Evolutionary conservation across 164 flowering plant genomes (phyloP), one percentile per base, ranked within the genome.

Genomic region (Umbilicus rupestris): DNA sequence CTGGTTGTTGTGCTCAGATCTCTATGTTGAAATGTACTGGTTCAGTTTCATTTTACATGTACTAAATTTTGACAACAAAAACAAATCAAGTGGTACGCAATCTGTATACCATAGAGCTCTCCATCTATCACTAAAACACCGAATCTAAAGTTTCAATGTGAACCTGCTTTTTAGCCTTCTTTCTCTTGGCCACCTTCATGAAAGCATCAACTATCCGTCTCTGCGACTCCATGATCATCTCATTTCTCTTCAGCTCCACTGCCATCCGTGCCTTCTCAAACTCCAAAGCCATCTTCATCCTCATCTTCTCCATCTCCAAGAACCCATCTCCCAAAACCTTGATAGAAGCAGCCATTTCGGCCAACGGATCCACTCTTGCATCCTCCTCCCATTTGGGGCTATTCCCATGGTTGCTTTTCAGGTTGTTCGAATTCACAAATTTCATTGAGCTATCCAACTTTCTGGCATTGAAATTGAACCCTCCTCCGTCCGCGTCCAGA

Each of bases 271-370:
- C 77, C 66, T 75, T 75, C 69, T 87, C 92, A 47, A 82, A 78
- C 77, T 88, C 92, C 69, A 78, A 78, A 11, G 79, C 84, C 84
- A 83, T 81, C 28, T 86, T 91, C 75, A 88, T 85, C 77, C 87
- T 90, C 92, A 78, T 84, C 77, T 76, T 73, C 77, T 90, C 97
- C 83, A 87, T 73, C 73, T 63, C 82, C 75, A 85, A 69, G 73
- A 82, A 88, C 45, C 83, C 83, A 55, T 88, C 89, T 35, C 87
- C 88, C 52, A 87, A 65, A 49, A 69, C 2, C 73, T 75, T 76
- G 19, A 90, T 78, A 7, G 92, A 75, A 30, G 76, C 71, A 30
- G 77, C 89, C 76, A 90, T 71, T 74, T 82, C 85, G 28, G 65
- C 74, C 30, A 80, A 33, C 1, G 82, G 77, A 67, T 76, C 78